A percentile compares a stretch with the other conserved stretches of the same genome.
Conservation (phyloP, 2,329 filamentous ascomycete genomes). For the Colletotrichum falcatum region DNA sequence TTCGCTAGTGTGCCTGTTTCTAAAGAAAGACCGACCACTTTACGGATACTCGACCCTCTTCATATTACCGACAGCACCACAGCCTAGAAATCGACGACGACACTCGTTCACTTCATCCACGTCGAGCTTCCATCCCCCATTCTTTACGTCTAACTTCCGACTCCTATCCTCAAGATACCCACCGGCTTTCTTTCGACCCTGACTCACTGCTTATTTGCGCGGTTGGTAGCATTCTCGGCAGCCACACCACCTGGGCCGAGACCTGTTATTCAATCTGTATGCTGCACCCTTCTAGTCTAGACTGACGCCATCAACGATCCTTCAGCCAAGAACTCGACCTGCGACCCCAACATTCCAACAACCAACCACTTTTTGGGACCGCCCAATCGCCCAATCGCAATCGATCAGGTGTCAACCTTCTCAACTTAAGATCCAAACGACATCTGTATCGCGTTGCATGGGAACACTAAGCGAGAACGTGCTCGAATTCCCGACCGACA, state of each 20-base stretch:
- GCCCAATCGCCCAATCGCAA: conserved; percentile 11
- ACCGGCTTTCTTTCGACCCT: conserved; percentile 32
- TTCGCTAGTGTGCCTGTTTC: conserved; percentile 32
- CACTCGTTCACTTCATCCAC: conserved; percentile 24
- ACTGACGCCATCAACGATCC: conserved; percentile 44
- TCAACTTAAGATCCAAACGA: conserved; percentile 3
- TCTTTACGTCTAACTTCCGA: not conserved
- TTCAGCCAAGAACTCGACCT: conserved; percentile 42
- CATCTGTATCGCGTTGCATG: conserved; percentile 28
- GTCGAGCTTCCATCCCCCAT: not conserved
- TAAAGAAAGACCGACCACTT: conserved; percentile 24
- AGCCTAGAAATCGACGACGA: conserved; percentile 27
- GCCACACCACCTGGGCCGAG: conserved; percentile 30
- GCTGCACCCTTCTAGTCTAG: conserved; percentile 25
- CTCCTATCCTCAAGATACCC: not conserved
- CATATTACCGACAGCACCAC: conserved; percentile 3
- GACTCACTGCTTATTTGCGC: conserved; percentile 43
- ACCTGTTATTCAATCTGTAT: conserved; percentile 34
- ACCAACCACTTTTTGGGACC: conserved; percentile 35
- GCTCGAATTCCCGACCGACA: conserved; percentile 30
- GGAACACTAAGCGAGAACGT: conserved; percentile 19
- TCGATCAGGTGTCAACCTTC: conserved; percentile 19
- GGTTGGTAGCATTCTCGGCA: conserved; percentile 35
- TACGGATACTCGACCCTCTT: conserved; percentile 8
- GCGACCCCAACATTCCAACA: conserved; percentile 38